A percentile compares a stretch with the other conserved stretches of the same genome.
phyloP scores from a whole-genome alignment of 2,329 filamentous ascomycete species.

The Botrytis pseudocinerea region DNA sequence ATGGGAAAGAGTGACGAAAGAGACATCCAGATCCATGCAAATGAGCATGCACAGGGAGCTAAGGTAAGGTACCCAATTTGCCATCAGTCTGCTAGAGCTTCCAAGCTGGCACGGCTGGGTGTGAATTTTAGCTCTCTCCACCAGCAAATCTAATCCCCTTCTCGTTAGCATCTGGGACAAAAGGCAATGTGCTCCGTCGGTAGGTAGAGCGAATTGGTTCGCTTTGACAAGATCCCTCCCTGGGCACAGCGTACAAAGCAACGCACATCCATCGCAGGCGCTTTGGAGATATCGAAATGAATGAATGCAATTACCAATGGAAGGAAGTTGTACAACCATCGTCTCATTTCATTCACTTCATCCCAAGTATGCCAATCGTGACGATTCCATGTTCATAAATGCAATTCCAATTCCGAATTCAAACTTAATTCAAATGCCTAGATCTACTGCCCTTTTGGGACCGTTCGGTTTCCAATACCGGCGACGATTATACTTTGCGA shows the following conservation, averaged over 20 bases:
- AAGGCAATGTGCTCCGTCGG: background rate
- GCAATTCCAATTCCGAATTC: background rate
- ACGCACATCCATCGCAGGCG: background rate
- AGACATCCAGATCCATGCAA: background rate
- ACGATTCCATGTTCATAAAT: background rate
- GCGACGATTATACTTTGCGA: background rate
- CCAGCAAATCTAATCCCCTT: background rate
- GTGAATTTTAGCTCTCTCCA: background rate
- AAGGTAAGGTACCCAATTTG: constrained; percentile 15
- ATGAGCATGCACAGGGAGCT: background rate
- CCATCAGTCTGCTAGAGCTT: background rate
- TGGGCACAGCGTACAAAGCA: background rate
- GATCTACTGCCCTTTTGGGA: background rate
- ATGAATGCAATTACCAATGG: background rate
- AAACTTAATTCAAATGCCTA: background rate
- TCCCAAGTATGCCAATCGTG: background rate
- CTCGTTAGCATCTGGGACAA: background rate
- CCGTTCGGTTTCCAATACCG: background rate
- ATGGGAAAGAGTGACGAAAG: constrained; percentile 6
- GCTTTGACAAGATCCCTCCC: background rate
- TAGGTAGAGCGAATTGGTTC: background rate
- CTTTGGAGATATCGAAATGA: background rate
- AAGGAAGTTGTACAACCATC: background rate
- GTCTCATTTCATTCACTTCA: background rate
- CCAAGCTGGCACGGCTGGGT: background rate